Evolutionary conservation across 176 grass and related monocot genomes (phyloP).

Genomic region (Puya raimondii): DNA sequence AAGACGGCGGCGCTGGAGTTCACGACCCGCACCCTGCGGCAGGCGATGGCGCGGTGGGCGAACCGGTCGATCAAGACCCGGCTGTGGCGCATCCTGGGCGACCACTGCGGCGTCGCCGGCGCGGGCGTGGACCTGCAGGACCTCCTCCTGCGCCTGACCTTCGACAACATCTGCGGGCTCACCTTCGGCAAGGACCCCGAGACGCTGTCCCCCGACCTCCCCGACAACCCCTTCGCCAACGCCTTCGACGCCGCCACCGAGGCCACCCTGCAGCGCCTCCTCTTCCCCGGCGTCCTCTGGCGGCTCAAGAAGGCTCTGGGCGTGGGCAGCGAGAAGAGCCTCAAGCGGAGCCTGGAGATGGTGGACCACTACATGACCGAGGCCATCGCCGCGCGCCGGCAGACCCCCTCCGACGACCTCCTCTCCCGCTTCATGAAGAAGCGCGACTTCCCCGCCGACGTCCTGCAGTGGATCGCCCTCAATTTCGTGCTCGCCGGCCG

Average conservation of each 20-base stretch:
- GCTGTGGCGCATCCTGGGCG: slow-evolving; percentile 65
- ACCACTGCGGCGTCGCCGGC: slow-evolving; percentile 19
- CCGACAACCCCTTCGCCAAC: slow-evolving; percentile 64
- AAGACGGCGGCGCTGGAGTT: slow-evolving; percentile 98
- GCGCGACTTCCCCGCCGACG: slow-evolving; percentile 63
- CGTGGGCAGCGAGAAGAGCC: slow-evolving; percentile 64
- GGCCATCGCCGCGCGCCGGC: slow-evolving; percentile 62
- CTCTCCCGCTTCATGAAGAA: slow-evolving; percentile 93
- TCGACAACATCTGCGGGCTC: slow-evolving; percentile 95
- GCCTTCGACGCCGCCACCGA: slow-evolving; percentile 82
- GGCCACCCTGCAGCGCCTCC: slow-evolving; percentile 69
- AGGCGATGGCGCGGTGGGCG: slow-evolving; percentile 85
- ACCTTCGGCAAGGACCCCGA: slow-evolving; percentile 93
- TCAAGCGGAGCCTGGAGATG: slow-evolving; percentile 60
- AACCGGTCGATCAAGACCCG: slow-evolving; percentile 71
- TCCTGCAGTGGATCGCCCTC: slow-evolving; percentile 85
- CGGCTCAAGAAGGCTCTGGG: slow-evolving; percentile 75
- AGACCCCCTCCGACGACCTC: slow-evolving; percentile 68
- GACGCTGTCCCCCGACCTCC: slow-evolving; percentile 54
- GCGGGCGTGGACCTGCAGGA: slow-evolving; percentile 81
- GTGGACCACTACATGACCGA: slow-evolving; percentile 74
- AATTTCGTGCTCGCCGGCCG: slow-evolving; percentile 93
- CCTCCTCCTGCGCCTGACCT: slow-evolving; percentile 81
- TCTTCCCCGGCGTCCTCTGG: slow-evolving; percentile 80
- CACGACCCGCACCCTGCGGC: slow-evolving; percentile 78